Evolutionary conservation across 2,329 filamentous ascomycete genomes (phyloP).

Genomic region (Monilinia vaccinii-corymbosi): DNA sequence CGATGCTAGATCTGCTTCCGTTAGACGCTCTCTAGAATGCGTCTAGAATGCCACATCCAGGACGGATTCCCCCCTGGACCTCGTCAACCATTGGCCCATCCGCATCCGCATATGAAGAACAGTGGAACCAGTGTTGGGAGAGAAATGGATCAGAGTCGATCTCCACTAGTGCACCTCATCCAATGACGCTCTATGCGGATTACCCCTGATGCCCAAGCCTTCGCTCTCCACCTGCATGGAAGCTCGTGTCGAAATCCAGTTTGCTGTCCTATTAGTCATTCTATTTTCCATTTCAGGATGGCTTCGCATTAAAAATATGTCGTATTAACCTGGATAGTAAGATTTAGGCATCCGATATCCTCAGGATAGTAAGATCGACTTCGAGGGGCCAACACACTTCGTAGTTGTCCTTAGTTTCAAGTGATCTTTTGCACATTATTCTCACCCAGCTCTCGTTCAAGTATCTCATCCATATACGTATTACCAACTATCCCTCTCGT

Average conservation of each 20-base stretch:
- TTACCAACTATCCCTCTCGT: background rate
- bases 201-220: background rate
- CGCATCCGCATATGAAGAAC: background rate
- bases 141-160: background rate
- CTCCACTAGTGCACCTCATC: slow-evolving; percentile 1
- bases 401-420: slow-evolving; percentile 8
- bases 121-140: background rate
- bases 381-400: slow-evolving; percentile 8
- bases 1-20: background rate
- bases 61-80: background rate
- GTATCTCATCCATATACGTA: slow-evolving; percentile 3
- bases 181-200: slow-evolving; percentile 1
- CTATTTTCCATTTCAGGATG: background rate
- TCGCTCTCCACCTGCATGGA: slow-evolving; percentile 1
- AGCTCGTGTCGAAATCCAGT: slow-evolving; percentile 6
- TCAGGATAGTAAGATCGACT: slow-evolving; percentile 9
- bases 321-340: slow-evolving; percentile 8
- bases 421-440: slow-evolving; percentile 7
- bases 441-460: slow-evolving; percentile 5
- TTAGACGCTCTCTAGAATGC: background rate
- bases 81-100: background rate
- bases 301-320: slow-evolving; percentile 5
- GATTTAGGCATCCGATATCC: slow-evolving; percentile 7
- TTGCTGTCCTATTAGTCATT: slow-evolving; percentile 8
- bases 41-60: slow-evolving; percentile 2